phyloP scores from a whole-genome alignment of 306 rosid species.

The Gillenia trifoliata region DNA sequence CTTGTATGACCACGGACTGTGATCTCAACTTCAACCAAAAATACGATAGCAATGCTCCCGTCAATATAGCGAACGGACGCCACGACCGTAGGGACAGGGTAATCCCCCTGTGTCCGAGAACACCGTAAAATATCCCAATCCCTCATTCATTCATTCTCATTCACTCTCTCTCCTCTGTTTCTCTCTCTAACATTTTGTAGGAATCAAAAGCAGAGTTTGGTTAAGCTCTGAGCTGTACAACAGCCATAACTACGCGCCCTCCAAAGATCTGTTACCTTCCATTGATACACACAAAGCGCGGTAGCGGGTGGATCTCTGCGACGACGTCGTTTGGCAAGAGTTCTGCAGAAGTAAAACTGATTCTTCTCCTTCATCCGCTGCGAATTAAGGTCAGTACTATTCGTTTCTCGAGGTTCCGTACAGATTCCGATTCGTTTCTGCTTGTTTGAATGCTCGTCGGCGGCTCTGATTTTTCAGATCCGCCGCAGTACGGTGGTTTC shows the following conservation, averaged over 20 bases:
- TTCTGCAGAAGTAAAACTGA: slow-evolving; percentile 31
- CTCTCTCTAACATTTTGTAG: neutral
- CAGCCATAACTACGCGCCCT: slow-evolving; percentile 36
- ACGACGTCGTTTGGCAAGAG: slow-evolving; percentile 33
- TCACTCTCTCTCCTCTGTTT: too few species aligned
- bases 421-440: slow-evolving; percentile 3
- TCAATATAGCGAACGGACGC: slow-evolving; percentile 1
- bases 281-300: slow-evolving; percentile 4
- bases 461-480: slow-evolving; percentile 39
- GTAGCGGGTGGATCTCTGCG: slow-evolving; percentile 22
- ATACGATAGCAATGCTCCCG: slow-evolving; percentile 3
- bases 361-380: slow-evolving; percentile 21
- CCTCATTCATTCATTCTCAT: neutral
- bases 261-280: slow-evolving; percentile 31
- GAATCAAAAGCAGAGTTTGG: slow-evolving; percentile 23
- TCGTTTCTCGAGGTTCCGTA: slow-evolving; percentile 29
- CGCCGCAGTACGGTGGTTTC: slow-evolving; percentile 10
- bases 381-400: slow-evolving; percentile 41
- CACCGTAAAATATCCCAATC: slow-evolving; percentile 23
- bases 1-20: slow-evolving; percentile 37
- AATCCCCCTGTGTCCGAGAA: slow-evolving; percentile 22
- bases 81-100: slow-evolving; percentile 15
- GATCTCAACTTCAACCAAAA: too few species aligned
- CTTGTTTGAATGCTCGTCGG: slow-evolving; percentile 13
- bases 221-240: slow-evolving; percentile 49